Evolutionary conservation across 208 protist species (phyloP), one percentile per base, ranked within the genome.

Genomic region (Leishmania guyanensis): DNA sequence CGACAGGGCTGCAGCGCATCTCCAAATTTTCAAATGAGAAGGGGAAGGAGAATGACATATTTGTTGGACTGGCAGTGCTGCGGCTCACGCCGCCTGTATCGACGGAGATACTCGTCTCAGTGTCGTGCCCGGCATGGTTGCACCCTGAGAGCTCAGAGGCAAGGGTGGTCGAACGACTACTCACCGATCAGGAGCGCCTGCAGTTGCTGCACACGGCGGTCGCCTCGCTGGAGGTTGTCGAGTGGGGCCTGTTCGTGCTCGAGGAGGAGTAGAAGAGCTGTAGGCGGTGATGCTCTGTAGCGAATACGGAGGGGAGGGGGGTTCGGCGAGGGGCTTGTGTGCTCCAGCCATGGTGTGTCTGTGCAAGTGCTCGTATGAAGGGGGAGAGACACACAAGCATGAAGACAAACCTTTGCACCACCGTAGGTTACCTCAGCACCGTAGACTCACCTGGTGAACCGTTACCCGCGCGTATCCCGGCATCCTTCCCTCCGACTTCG

Each of bases 11-110:
- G 36, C 91, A 94, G 84, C 83, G 77, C 43, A 89, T 96, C n/a
- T 87, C 89, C 51, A 96, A 96, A 88, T 96, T 82, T 73, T 86
- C 79, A 0, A 93, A 95, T 76, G 91, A 96, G 70, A 58, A n/a
- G 26, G 93, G 93, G 14, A 88, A 72, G 51, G 93, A 96, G 78
- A 96, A 93, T 60, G 79, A 85, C 16, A 86, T 96, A 8, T 91
- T 89, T 77, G 89, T 96, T 4, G 84, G 81, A 1, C 69, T 96
- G 51, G 85, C 77, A 3, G 88, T 95, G 56, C 75, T 95, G 74
- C 91, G 93, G 26, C 90, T 94, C 62, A 72, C 60, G n/a, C 82
- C 90, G n/a, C 89, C 85, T 33, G 75, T 92, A 36, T 84, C 93
- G 2, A 92, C 93, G 6, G 91, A 96, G 46, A 74, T 96, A 2